Evolutionary conservation across 225 moss, liverwort and hornwort species (phyloP).

Genomic region (Lunularia cruciata): DNA sequence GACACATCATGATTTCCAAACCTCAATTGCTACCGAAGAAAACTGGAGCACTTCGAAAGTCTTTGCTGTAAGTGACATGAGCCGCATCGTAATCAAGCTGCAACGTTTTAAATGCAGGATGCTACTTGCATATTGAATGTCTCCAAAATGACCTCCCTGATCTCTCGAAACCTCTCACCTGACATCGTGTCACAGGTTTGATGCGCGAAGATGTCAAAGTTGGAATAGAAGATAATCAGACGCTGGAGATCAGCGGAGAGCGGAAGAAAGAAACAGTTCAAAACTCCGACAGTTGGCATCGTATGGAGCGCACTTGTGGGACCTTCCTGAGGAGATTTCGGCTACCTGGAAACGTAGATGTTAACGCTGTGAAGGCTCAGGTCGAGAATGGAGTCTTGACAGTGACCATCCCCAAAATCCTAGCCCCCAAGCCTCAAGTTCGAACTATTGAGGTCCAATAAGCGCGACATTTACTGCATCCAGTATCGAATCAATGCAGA

Average conservation of each 20-base stretch:
- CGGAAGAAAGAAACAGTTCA: not conserved
- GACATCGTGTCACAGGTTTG: not conserved
- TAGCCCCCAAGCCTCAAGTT: not conserved
- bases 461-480: not conserved
- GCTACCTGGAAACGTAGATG: not conserved
- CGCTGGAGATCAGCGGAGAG: not conserved
- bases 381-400: not conserved
- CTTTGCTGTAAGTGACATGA: no score
- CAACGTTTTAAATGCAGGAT: no score
- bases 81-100: no score
- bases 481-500: no score
- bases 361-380: not conserved
- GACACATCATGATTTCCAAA: no score
- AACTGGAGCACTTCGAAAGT: no score
- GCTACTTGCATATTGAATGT: no score
- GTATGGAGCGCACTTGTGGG: not conserved
- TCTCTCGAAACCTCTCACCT: no score
- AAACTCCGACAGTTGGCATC: not conserved
- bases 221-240: not conserved
- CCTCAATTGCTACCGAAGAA: no score
- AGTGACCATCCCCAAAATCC: not conserved
- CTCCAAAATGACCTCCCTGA: no score
- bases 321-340: constrained; percentile 1
- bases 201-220: constrained; percentile 3
- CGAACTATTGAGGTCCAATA: constrained; percentile 3